Percentiles rank a stretch among this genome's conserved stretches.
phyloP scores from a whole-genome alignment of 495 filamentous ascomycete genomes.

The Usnea hakonensis region DNA sequence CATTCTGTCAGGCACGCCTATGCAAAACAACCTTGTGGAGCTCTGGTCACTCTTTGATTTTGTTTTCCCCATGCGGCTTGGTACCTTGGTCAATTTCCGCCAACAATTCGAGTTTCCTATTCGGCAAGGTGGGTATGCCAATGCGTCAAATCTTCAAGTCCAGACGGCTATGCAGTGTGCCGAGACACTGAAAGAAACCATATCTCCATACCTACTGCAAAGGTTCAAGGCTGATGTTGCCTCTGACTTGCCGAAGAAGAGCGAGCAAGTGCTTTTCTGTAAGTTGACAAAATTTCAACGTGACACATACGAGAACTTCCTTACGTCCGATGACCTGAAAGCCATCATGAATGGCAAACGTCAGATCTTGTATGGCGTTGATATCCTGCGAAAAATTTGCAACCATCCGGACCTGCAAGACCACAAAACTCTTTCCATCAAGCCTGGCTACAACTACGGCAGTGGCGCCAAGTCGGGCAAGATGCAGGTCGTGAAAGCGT shows the following conservation, averaged over 20 bases:
- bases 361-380: constrained; percentile 81
- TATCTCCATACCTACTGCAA: constrained; percentile 88
- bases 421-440: constrained; percentile 50
- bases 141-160: constrained; percentile 84
- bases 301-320: constrained; percentile 67
- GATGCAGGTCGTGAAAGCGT: constrained; percentile 81
- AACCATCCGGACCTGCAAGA: constrained; percentile 88
- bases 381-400: constrained; percentile 90
- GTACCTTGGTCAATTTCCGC: constrained; percentile 81
- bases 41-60: constrained; percentile 97
- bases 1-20: constrained; percentile 91
- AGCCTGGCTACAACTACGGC: constrained; percentile 64
- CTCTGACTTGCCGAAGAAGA: constrained; percentile 87
- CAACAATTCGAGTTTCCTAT: constrained; percentile 90
- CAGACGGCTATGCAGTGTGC: constrained; percentile 87
- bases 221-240: constrained; percentile 91
- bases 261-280: constrained; percentile 90
- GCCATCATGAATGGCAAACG: constrained; percentile 63
- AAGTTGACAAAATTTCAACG: constrained; percentile 73
- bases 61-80: constrained; percentile 88
- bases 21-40: constrained; percentile 96
- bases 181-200: constrained; percentile 80
- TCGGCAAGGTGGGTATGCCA: constrained; percentile 82
- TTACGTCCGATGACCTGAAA: constrained; percentile 74
- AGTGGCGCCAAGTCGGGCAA: constrained; percentile 72